A percentile compares a stretch with the other conserved stretches of the same genome.
Evolutionary conservation across 1,284 basidiomycete species (phyloP).

Genomic region (Grifola frondosa): DNA sequence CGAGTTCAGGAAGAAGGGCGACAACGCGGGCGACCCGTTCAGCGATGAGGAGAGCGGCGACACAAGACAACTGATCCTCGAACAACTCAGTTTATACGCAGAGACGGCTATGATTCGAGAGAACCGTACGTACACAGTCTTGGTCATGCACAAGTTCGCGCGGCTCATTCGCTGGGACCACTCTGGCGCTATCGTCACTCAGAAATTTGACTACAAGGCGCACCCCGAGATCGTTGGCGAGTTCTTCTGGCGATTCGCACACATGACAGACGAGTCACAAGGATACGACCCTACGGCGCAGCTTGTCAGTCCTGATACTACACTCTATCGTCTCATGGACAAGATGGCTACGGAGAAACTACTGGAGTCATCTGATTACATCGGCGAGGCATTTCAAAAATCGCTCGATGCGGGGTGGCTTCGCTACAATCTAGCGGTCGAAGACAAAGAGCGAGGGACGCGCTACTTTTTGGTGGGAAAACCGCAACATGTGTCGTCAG

Average conservation of each 20-base stretch:
- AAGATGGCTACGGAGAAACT: no score
- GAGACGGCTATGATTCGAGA: no score
- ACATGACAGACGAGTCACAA: not conserved
- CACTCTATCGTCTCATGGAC: conserved; percentile 2
- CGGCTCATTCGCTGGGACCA: conserved; percentile 12
- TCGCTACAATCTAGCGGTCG: conserved; percentile 4
- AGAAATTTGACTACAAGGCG: conserved; percentile 7
- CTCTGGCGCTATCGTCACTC: conserved; percentile 4
- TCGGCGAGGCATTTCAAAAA: conserved; percentile 5
- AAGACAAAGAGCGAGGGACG: no score
- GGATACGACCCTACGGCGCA: conserved; percentile 5
- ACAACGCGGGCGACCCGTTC: not conserved
- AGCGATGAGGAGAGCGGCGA: not conserved
- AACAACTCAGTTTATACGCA: no score
- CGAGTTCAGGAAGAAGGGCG: conserved; percentile 3
- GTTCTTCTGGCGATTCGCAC: conserved; percentile 7
- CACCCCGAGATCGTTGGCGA: conserved; percentile 2
- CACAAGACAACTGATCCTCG: no score
- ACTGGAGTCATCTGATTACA: conserved; percentile 5
- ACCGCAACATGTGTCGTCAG: not conserved
- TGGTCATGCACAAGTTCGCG: no score
- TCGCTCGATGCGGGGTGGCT: conserved; percentile 1
- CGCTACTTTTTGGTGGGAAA: conserved; percentile 4
- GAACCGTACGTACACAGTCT: no score
- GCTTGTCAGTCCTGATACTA: not conserved